These are phyloP conservation scores for Entomortierella parvispora DNA, from an alignment of 192 early-diverging fungal genomes.

Conservation along the genomic window DNA sequence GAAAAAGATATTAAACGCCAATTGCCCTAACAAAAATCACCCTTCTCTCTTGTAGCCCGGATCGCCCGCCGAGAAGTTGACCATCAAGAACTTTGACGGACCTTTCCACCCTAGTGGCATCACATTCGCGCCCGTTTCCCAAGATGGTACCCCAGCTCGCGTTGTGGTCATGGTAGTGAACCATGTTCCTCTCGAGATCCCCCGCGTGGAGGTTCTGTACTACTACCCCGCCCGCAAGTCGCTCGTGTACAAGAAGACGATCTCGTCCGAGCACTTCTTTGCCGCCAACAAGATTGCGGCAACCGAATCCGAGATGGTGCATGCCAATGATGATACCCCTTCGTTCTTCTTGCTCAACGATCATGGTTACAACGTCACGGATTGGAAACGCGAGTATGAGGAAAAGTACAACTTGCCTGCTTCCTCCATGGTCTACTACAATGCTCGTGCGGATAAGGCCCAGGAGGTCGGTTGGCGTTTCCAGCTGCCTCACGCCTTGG, in stretches of 20 bases:
- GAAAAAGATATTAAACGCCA: no score
- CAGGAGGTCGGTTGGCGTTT: constrained; percentile 47
- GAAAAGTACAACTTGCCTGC: constrained; percentile 51
- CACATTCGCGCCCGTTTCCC: constrained; percentile 33
- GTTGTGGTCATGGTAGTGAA: constrained; percentile 43
- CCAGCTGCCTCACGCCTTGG: constrained; percentile 35
- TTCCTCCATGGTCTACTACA: constrained; percentile 39
- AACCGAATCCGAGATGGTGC: constrained; percentile 5
- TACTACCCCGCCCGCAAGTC: constrained; percentile 51
- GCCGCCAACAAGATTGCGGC: constrained; percentile 50
- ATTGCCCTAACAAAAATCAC: neutral
- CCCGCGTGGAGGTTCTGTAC: constrained; percentile 47
- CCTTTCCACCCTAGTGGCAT: constrained; percentile 51
- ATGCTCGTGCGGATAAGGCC: constrained; percentile 33
- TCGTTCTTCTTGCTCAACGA: constrained; percentile 43
- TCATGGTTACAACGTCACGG: constrained; percentile 48
- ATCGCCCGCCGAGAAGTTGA: constrained; percentile 42
- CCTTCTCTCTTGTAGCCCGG: constrained; percentile 15
- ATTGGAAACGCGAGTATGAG: constrained; percentile 52
- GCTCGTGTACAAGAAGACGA: constrained; percentile 51
- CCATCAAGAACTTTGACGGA: constrained; percentile 44
- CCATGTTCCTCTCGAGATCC: constrained; percentile 43
- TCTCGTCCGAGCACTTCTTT: constrained; percentile 34
- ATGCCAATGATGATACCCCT: constrained; percentile 43
- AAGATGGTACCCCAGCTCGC: constrained; percentile 50